These are phyloP conservation scores for Dryadomyces sulphureus DNA, from an alignment of 2,329 filamentous ascomycete species.

Conservation along the genomic window DNA sequence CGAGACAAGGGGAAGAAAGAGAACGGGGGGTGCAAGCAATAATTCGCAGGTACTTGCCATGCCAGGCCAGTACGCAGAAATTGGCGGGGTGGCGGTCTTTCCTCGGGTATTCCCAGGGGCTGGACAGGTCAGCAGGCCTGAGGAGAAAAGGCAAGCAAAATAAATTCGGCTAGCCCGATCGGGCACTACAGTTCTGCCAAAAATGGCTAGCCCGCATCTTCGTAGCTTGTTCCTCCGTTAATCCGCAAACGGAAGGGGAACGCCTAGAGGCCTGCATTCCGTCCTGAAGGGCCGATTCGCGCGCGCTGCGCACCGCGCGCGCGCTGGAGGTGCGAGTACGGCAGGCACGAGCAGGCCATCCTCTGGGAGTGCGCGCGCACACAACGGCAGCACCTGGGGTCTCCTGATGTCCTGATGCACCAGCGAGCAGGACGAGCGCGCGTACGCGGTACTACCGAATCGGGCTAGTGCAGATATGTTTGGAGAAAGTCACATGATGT, in stretches of 20 bases:
- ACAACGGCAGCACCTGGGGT: no score
- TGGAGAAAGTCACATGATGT: neutral
- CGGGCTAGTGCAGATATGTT: neutral
- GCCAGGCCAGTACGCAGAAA: neutral
- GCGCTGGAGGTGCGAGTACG: no score
- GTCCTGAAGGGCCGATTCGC: neutral
- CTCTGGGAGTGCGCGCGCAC: no score
- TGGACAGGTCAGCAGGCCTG: conserved; percentile 4
- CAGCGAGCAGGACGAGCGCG: neutral
- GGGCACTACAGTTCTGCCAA: neutral
- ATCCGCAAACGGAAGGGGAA: neutral
- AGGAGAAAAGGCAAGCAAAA: neutral
- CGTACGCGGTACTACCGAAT: neutral
- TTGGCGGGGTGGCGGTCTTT: conserved; percentile 3
- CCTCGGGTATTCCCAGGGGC: conserved; percentile 2
- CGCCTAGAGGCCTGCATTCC: no score
- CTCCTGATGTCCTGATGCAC: no score
- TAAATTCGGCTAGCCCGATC: conserved; percentile 7
- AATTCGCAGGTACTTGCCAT: neutral
- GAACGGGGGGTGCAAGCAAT: neutral
- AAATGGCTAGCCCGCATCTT: conserved; percentile 1
- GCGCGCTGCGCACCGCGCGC: no score
- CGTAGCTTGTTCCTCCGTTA: neutral
- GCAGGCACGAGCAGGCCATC: no score
- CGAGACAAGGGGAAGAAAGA: neutral